Evolutionary conservation across 2,329 filamentous ascomycete species (phyloP).

Genomic region (Aspergillus neoniger): DNA sequence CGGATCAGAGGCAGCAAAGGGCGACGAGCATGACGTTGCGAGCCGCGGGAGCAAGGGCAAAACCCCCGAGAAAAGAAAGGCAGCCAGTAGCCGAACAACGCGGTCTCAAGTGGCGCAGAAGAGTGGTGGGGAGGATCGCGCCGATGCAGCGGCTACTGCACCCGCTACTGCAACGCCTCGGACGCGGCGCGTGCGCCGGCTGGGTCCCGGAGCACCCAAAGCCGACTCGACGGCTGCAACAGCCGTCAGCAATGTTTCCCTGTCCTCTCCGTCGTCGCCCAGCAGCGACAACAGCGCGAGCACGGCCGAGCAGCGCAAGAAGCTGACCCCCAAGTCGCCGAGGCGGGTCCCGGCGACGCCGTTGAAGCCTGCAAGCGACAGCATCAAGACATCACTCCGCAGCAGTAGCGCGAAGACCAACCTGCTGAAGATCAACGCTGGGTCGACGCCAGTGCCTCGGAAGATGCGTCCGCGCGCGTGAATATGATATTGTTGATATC

Average conservation of each 20-base stretch:
- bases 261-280: constrained; percentile 21
- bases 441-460: constrained; percentile 39
- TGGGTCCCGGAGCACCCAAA: constrained; percentile 27
- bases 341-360: constrained; percentile 23
- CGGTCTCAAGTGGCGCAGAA: constrained; percentile 25
- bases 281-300: constrained; percentile 9
- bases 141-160: constrained; percentile 25
- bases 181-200: constrained; percentile 35
- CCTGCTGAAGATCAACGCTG: constrained; percentile 36
- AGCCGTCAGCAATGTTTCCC: constrained; percentile 1
- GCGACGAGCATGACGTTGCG: constrained; percentile 22
- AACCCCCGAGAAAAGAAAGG: constrained; percentile 26
- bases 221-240: constrained; percentile 23
- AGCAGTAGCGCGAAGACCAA: constrained; percentile 29
- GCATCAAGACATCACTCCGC: constrained; percentile 18
- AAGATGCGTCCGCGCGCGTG: constrained; percentile 34
- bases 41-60: constrained; percentile 21
- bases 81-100: constrained; percentile 27
- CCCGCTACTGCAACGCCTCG: constrained; percentile 29
- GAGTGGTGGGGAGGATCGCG: constrained; percentile 20
- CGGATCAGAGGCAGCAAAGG: constrained; percentile 18
- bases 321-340: constrained; percentile 38
- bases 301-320: constrained; percentile 35
- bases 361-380: constrained; percentile 26
- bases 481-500: constrained; percentile 13